Evolutionary conservation across 495 filamentous ascomycete species (phyloP).

Genomic region (Aspergillus heteromorphus): DNA sequence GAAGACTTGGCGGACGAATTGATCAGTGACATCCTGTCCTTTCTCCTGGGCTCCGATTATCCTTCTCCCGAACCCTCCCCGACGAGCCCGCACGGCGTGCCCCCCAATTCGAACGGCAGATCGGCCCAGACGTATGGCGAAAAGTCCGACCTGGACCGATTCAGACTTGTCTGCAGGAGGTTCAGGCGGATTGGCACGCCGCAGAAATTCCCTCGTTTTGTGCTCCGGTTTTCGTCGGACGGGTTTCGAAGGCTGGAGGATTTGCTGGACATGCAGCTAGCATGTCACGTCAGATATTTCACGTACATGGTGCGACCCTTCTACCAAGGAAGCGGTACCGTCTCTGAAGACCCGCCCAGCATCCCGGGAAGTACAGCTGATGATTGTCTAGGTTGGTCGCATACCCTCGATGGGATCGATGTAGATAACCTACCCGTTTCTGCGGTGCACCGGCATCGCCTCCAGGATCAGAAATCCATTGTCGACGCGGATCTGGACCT

Average conservation of each 20-base stretch:
- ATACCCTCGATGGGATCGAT: constrained; percentile 19
- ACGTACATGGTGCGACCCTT: constrained; percentile 69
- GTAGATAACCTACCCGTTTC: constrained; percentile 18
- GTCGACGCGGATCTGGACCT: constrained; percentile 26
- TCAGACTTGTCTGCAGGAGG: constrained; percentile 55
- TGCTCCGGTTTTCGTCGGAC: constrained; percentile 53
- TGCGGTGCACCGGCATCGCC: constrained; percentile 25
- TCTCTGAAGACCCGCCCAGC: constrained; percentile 21
- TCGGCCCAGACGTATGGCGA: constrained; percentile 24
- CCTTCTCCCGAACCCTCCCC: constrained; percentile 11
- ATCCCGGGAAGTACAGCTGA: constrained; percentile 16
- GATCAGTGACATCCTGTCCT: constrained; percentile 48
- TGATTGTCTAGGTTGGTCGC: constrained; percentile 28
- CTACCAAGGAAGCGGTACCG: constrained; percentile 49
- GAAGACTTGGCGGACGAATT: constrained; percentile 56
- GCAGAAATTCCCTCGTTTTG: constrained; percentile 55
- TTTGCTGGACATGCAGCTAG: constrained; percentile 47
- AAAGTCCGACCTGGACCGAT: constrained; percentile 37
- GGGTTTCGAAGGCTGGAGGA: constrained; percentile 54
- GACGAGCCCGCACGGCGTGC: constrained; percentile 2
- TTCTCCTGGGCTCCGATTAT: constrained; percentile 21
- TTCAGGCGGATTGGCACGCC: constrained; percentile 59
- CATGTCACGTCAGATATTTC: constrained; percentile 59
- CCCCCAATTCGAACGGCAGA: constrained; percentile 5
- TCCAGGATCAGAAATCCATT: constrained; percentile 29